Base-by-base conservation (phyloP, 371 early-diverging fungal species). In the Syncephalastrum racemosum region DNA sequence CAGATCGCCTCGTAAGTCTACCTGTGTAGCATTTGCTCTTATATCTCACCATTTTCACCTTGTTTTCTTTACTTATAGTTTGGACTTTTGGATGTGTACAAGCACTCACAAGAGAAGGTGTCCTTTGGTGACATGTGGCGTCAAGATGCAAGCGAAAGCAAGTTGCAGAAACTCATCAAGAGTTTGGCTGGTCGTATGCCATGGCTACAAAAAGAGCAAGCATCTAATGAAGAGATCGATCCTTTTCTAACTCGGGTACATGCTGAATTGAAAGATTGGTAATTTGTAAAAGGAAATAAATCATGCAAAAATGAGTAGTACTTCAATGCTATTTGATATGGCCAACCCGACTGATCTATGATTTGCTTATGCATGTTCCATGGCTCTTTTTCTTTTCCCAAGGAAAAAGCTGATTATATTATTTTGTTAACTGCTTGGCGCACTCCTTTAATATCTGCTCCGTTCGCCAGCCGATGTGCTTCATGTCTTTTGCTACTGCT, bases 161-260 rank as follows among this genome's bases (percentile, higher is more conserved):
- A 85, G 56, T 70, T 88, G 47, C 77, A 84, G 18, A 91, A 91
- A 57, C 68, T 89, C 71, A 70, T 85, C 25, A 80, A 82, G 20
- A 88, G 88, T 27, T 69, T 91, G 42, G 85, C 81, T 3, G 66
- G 73, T n/a, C 83, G 90, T 39, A 91, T 91, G 89, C 88, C 89
- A 3, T 91, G 91, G 91, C 63, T 90, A 4, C 64, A 65, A 40
- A 65, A 65, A 25, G 39, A 47, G 10, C 16, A 58, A 12, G 31
- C 36, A 8, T 10, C 10, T 12, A 31, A 7, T 10, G 36, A 31
- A 31, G 36, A 31, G 36, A 31, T 31, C 18, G 47, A 47, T 20
- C 47, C 47, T 47, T 47, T 47, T 7, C 47, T 47, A 3, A 47
- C 47, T 47, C 20, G 47, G 25, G 47, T 47, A 20, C 47, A 25